These are phyloP conservation scores for Aspergillus avenaceus DNA, from an alignment of 495 filamentous ascomycete species.

Conservation along the genomic window DNA sequence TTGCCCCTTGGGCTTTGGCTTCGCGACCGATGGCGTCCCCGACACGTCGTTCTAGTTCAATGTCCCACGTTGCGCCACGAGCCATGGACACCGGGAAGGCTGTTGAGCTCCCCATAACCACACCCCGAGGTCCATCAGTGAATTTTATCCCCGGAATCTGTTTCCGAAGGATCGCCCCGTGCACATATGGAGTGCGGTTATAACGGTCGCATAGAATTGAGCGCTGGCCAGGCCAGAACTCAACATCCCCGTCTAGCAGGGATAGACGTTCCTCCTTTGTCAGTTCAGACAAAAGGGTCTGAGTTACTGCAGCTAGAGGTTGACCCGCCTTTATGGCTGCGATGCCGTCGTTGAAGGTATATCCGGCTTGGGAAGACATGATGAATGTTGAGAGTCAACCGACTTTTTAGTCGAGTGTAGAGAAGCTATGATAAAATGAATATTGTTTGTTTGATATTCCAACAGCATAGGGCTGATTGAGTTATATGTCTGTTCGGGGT, in stretches of 20 bases:
- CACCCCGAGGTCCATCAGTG: conserved; percentile 14
- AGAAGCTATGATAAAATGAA: too few species aligned
- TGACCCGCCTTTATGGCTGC: background rate
- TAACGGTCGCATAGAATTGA: conserved; percentile 10
- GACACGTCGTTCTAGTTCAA: conserved; percentile 5
- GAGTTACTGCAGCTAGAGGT: background rate
- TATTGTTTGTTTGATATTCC: too few species aligned
- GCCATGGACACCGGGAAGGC: conserved; percentile 17
- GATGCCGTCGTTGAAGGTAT: conserved; percentile 2
- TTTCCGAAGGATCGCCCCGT: conserved; percentile 9
- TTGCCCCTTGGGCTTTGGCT: conserved; percentile 14
- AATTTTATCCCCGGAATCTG: conserved; percentile 9
- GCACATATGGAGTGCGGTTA: conserved; percentile 8
- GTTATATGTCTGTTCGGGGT: too few species aligned
- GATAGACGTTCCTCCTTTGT: conserved; percentile 9
- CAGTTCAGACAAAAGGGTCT: background rate
- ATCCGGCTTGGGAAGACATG: background rate
- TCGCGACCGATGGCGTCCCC: conserved; percentile 16
- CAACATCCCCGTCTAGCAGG: conserved; percentile 15
- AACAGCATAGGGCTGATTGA: too few species aligned
- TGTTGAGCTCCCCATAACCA: conserved; percentile 6
- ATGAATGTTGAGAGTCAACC: too few species aligned
- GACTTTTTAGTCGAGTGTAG: too few species aligned
- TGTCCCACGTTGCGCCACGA: conserved; percentile 16
- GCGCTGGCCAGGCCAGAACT: conserved; percentile 14